Conservation (phyloP, 2,329 filamentous ascomycete genomes). For the Nothopassalora personata region DNA sequence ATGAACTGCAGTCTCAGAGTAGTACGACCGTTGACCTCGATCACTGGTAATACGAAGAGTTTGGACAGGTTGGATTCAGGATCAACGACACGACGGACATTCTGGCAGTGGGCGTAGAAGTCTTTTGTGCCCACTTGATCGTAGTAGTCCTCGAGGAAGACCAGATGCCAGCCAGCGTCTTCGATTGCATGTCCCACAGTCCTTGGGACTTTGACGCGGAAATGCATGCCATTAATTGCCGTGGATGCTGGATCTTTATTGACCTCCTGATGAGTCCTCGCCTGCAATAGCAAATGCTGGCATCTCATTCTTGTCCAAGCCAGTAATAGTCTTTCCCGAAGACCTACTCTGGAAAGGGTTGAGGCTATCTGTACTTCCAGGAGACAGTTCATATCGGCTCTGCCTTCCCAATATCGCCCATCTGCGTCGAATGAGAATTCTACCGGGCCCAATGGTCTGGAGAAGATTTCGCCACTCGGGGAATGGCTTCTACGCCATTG, state of each 20-base stretch:
- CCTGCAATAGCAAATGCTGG: conserved; percentile 37
- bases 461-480: conserved; percentile 26
- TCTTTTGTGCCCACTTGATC: conserved; percentile 30
- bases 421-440: conserved; percentile 44
- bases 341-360: conserved; percentile 25
- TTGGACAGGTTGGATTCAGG: conserved; percentile 35
- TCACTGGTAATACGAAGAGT: conserved; percentile 37
- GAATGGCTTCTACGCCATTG: conserved; percentile 30
- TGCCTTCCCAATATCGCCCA: conserved; percentile 40
- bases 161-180: conserved; percentile 28
- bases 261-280: conserved; percentile 22
- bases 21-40: conserved; percentile 24
- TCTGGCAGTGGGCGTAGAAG: conserved; percentile 40
- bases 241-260: conserved; percentile 7
- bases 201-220: conserved; percentile 33
- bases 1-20: conserved; percentile 36
- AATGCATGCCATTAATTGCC: conserved; percentile 25
- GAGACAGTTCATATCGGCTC: conserved; percentile 41
- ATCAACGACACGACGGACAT: conserved; percentile 38
- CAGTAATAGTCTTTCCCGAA: conserved; percentile 34
- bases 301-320: conserved; percentile 39
- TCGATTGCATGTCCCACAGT: conserved; percentile 30
- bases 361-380: conserved; percentile 36
- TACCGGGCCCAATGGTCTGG: conserved; percentile 39
- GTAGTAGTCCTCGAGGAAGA: conserved; percentile 39